Evolutionary conservation across 2,329 filamentous ascomycete species (phyloP).

Genomic region (Alternaria longipes): DNA sequence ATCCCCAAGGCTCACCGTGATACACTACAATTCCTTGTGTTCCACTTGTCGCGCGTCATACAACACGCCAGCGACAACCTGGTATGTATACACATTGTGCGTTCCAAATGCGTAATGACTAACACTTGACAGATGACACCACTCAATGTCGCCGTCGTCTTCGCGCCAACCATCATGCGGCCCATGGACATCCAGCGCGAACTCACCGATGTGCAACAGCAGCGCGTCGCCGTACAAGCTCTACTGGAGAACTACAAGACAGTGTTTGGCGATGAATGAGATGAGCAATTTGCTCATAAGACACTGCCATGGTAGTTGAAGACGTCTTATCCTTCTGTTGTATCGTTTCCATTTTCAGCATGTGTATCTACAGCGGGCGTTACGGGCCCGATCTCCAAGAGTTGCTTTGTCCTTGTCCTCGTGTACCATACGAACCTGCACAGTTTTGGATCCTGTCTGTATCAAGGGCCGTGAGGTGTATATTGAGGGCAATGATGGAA

Average conservation of each 20-base stretch:
- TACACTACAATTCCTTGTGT: constrained; percentile 91
- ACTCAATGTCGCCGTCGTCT: constrained; percentile 95
- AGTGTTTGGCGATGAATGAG: constrained; percentile 69
- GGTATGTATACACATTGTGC: constrained; percentile 60
- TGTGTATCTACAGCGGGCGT: constrained; percentile 18
- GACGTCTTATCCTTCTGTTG: background rate
- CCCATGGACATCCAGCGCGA: constrained; percentile 89
- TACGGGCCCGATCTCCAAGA: constrained; percentile 1
- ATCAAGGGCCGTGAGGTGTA: constrained; percentile 24
- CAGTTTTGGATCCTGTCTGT: constrained; percentile 20
- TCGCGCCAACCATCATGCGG: constrained; percentile 97
- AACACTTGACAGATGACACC: constrained; percentile 78
- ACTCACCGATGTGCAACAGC: constrained; percentile 94
- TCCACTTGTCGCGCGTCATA: constrained; percentile 89
- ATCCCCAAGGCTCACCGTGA: constrained; percentile 87
- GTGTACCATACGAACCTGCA: constrained; percentile 23
- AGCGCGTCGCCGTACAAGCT: constrained; percentile 91
- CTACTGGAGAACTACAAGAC: constrained; percentile 87
- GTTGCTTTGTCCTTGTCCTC: constrained; percentile 12
- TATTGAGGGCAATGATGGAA: constrained; percentile 18
- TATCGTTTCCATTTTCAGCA: constrained; percentile 11
- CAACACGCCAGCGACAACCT: constrained; percentile 84
- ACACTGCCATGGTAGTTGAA: background rate
- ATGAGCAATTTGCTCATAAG: background rate
- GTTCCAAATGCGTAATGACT: constrained; percentile 13